Evolutionary conservation across 2,329 filamentous ascomycete genomes (phyloP).

Genomic region (Fusarium redolens): DNA sequence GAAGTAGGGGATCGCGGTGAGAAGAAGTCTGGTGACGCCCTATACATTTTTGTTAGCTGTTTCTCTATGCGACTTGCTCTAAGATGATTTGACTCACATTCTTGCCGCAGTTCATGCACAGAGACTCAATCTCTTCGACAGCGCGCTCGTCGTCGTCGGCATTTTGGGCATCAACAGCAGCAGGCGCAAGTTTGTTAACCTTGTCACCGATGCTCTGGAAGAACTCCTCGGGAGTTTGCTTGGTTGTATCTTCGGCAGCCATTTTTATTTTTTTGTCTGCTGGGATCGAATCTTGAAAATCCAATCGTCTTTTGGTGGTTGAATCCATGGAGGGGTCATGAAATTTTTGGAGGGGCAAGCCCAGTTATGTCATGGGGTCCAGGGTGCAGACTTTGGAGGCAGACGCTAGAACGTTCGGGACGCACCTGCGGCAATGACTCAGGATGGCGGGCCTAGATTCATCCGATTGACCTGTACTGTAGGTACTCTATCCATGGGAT

Average conservation of each 20-base stretch:
- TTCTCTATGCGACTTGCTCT: neutral
- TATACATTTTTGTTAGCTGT: conserved; percentile 51
- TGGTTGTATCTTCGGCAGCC: conserved; percentile 54
- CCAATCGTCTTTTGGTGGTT: conserved; percentile 32
- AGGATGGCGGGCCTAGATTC: conserved; percentile 20
- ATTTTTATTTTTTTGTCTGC: conserved; percentile 55
- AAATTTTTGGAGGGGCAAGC: conserved; percentile 50
- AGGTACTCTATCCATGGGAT: neutral
- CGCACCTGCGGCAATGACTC: conserved; percentile 16
- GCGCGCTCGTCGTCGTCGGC: conserved; percentile 63
- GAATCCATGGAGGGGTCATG: conserved; percentile 44
- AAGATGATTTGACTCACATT: conserved; percentile 65
- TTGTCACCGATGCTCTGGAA: conserved; percentile 73
- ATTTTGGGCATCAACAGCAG: conserved; percentile 50
- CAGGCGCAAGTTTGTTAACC: conserved; percentile 62
- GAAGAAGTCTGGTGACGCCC: conserved; percentile 86
- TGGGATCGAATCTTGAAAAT: conserved; percentile 25
- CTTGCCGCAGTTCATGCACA: conserved; percentile 88
- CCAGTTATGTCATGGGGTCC: conserved; percentile 47
- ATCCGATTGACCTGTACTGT: conserved; percentile 10
- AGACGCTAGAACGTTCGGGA: conserved; percentile 44
- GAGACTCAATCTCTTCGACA: conserved; percentile 78
- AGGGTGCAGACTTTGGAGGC: conserved; percentile 37
- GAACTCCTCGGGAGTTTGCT: conserved; percentile 61
- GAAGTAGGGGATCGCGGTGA: conserved; percentile 96